Conservation (phyloP, 2,329 filamentous ascomycete species). For the Fusarium secorum region DNA sequence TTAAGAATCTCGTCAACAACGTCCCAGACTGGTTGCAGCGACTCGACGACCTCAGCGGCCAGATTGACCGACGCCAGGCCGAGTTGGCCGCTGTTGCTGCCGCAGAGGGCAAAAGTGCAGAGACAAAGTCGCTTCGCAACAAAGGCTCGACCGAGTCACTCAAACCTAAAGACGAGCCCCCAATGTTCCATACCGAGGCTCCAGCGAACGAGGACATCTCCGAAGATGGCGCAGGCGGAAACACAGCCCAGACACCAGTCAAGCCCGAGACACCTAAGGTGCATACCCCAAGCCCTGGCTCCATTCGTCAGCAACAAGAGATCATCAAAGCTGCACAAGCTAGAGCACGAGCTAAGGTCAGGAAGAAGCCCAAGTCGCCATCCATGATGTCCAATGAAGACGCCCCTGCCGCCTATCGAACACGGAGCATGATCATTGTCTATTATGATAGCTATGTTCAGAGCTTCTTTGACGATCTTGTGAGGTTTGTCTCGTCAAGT, state of each 20-base stretch:
- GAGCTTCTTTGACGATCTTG: conserved; percentile 80
- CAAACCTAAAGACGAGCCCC: conserved; percentile 55
- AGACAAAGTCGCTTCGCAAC: conserved; percentile 56
- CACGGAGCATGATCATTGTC: conserved; percentile 81
- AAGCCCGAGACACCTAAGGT: too few relatives aligned
- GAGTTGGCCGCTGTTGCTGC: conserved; percentile 62
- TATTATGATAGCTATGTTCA: conserved; percentile 92
- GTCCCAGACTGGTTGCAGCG: conserved; percentile 67
- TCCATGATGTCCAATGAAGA: conserved; percentile 61
- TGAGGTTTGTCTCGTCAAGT: conserved; percentile 80
- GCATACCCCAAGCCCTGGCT: too few relatives aligned
- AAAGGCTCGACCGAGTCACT: conserved; percentile 63
- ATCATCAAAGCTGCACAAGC: conserved; percentile 53
- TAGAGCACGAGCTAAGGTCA: too few relatives aligned
- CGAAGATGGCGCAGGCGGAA: too few relatives aligned
- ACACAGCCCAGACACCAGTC: too few relatives aligned
- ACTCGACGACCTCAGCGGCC: conserved; percentile 66
- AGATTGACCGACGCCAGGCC: conserved; percentile 68
- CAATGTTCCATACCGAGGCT: conserved; percentile 23
- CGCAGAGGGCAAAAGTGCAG: conserved; percentile 37
- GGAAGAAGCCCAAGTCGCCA: conserved; percentile 57
- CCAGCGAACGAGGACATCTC: conserved; percentile 24
- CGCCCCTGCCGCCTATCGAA: conserved; percentile 66
- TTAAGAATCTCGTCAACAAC: conserved; percentile 62
- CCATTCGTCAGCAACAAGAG: conserved; percentile 52